A percentile compares a stretch with the other conserved stretches of the same genome.
phyloP scores from a whole-genome alignment of 495 filamentous ascomycete species.

The Penicillium roqueforti region DNA sequence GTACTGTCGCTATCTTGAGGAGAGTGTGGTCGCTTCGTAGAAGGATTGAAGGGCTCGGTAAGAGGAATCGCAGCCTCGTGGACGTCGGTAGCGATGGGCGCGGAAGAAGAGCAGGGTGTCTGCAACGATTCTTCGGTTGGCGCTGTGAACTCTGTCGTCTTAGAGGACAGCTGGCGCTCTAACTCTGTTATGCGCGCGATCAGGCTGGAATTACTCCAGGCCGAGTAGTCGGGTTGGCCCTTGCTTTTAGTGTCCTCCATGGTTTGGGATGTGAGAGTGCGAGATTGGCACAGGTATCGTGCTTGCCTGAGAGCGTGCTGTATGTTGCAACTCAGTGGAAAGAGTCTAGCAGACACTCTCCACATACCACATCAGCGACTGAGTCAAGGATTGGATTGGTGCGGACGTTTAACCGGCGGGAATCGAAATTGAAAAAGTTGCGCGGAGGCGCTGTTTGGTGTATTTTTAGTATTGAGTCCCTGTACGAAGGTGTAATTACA shows the following conservation, averaged over 20 bases:
- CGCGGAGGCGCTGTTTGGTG: not conserved
- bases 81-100: slow-evolving; percentile 19
- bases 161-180: slow-evolving; percentile 55
- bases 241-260: slow-evolving; percentile 17
- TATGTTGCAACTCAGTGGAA: slow-evolving; percentile 3
- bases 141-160: slow-evolving; percentile 39
- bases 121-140: slow-evolving; percentile 6
- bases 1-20: slow-evolving; percentile 27
- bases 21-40: slow-evolving; percentile 23
- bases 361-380: slow-evolving; percentile 24
- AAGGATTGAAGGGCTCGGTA: not conserved
- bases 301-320: slow-evolving; percentile 6
- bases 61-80: slow-evolving; percentile 23
- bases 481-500: not conserved
- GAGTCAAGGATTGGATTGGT: not conserved
- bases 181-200: slow-evolving; percentile 61
- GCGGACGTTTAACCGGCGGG: not conserved
- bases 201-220: slow-evolving; percentile 63
- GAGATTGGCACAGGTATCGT: slow-evolving; percentile 13
- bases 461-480: slow-evolving; percentile 3
- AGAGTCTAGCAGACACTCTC: slow-evolving; percentile 15
- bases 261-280: slow-evolving; percentile 6
- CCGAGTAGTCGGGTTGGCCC: slow-evolving; percentile 42
- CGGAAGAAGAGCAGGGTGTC: not conserved
- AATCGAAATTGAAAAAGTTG: slow-evolving; percentile 6